Evolutionary conservation across 495 filamentous ascomycete species (phyloP), one percentile per base, ranked within the genome.

Genomic region (Annulohypoxylon maeteangense): DNA sequence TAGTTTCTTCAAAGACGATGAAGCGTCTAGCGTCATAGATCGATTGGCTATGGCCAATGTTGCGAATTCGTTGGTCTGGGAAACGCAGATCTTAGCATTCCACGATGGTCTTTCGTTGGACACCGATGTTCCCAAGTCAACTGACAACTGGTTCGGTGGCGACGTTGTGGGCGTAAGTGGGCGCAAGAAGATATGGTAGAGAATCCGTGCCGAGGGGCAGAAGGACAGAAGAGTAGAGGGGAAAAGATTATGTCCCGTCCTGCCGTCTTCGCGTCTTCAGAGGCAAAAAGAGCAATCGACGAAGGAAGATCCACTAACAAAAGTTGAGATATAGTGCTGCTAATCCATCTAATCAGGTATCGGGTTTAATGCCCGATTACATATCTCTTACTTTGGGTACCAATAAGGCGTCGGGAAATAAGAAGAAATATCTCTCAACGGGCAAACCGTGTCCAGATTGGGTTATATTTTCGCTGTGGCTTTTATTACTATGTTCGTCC

Each of bases 281-380:
- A 66, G 70, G 62, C 61, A 38, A 66, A 67, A 56, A 53, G 36
- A 51, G 50, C 55, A 68, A 42, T 32, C 20, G 22, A 65, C 31
- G 27, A 18, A 62, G 40, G 16, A 29, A 69, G 48, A 42, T 73
- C 61, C 57, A 66, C 70, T 58, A 50, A 32, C 10, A 42, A 57
- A 32, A 62, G 12, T 65, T 65, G 27, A 62, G 55, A 66, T 63
- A 32, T 22, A 22, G 47, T 68, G 54, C 47, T 64, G 60, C 50
- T 47, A 72, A 56, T 61, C 59, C 20, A n/a, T 68, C 60, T 65
- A 73, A 65, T 66, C 48, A 54, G 50, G 57, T 64, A 42, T 45
- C 38, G 38, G 22, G 53, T 64, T 74, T 74, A 62, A 74, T 74
- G 67, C 71, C 71, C 67, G 59, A 74, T 70, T 67, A 45, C 62